These are phyloP conservation scores for Euphorbia pulcherrima DNA, from an alignment of 345 rosid species.

Conservation along the genomic window DNA sequence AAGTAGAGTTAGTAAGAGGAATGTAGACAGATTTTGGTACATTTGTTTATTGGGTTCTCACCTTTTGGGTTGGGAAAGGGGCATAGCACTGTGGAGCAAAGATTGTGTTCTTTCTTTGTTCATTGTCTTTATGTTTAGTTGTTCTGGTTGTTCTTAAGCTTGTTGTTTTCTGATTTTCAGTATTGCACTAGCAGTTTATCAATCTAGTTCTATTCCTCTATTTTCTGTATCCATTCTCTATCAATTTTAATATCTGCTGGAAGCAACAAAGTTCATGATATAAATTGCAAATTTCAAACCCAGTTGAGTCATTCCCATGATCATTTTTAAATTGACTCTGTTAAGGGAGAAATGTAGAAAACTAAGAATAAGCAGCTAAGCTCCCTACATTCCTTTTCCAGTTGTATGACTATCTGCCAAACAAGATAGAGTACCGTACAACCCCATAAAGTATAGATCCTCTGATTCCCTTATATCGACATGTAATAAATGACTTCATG, in stretches of 20 bases:
- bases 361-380: not conserved
- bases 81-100: no score
- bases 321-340: not conserved
- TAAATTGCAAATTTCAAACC: not conserved
- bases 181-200: no score
- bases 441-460: not conserved
- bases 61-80: no score
- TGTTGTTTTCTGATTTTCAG: no score
- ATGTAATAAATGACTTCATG: not conserved
- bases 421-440: not conserved
- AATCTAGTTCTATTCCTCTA: no score
- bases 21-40: no score
- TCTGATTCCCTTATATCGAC: not conserved
- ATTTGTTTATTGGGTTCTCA: no score
- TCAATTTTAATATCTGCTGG: not conserved
- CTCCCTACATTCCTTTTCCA: not conserved
- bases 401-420: not conserved
- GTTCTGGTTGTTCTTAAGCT: no score
- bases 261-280: not conserved
- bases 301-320: not conserved
- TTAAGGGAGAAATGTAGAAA: not conserved
- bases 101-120: no score
- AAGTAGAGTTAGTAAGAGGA: no score
- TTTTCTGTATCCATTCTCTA: no score
- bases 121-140: no score